These are phyloP conservation scores for Saccharomyces hybrid DNA, from an alignment of 1,139 yeast genomes.

Conservation along the genomic window DNA sequence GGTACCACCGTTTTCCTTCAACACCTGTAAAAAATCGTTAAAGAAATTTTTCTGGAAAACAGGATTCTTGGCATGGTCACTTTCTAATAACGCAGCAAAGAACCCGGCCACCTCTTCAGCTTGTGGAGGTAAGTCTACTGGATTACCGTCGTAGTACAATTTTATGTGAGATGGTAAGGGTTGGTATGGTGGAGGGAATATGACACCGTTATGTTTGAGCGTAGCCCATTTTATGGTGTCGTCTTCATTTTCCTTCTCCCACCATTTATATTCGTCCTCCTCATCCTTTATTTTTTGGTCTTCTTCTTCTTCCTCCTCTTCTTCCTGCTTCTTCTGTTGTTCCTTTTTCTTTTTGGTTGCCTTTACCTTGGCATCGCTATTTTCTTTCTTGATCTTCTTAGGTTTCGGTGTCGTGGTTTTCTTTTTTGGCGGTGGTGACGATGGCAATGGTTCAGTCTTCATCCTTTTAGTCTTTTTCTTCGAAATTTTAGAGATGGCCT, in stretches of 20 bases:
- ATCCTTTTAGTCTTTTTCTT: constrained; percentile 4
- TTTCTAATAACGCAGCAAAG: constrained; percentile 78
- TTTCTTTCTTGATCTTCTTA: background rate
- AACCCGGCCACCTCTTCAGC: constrained; percentile 98
- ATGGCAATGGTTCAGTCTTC: constrained; percentile 4
- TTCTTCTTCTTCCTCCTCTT: constrained; percentile 21
- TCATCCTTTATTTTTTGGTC: constrained; percentile 33
- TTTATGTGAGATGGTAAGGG: constrained; percentile 78
- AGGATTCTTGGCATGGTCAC: constrained; percentile 85
- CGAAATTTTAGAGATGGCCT: constrained; percentile 8
- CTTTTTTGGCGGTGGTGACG: background rate
- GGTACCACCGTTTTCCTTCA: constrained; percentile 64
- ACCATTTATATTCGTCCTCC: constrained; percentile 65
- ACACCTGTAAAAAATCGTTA: constrained; percentile 60
- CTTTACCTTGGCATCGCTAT: background rate
- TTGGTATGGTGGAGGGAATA: constrained; percentile 88
- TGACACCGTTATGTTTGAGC: constrained; percentile 80
- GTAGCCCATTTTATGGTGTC: constrained; percentile 81
- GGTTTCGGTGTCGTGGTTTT: constrained; percentile 1
- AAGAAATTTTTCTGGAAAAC: constrained; percentile 83
- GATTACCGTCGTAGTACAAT: constrained; percentile 64
- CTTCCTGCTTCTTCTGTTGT: constrained; percentile 3
- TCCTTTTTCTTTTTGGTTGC: constrained; percentile 1
- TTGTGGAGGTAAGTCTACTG: constrained; percentile 62
- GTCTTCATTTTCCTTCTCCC: constrained; percentile 57